phyloP scores from a whole-genome alignment of 768 basidiomycete genomes.

The Auricularia heimuer region DNA sequence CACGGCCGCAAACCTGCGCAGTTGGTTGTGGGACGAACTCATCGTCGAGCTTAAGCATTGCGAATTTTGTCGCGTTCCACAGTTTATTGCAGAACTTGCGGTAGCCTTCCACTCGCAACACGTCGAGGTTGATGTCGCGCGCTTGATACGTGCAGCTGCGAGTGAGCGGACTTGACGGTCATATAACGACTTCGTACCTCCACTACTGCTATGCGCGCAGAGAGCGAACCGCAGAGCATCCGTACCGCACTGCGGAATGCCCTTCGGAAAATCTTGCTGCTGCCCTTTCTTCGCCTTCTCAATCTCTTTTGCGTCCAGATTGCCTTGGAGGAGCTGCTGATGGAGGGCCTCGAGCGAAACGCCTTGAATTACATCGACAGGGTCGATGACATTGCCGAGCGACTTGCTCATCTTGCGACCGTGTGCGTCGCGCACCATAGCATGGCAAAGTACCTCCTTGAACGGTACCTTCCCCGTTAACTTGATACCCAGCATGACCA shows the following conservation, averaged over 20 bases:
- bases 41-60: slow-evolving; percentile 92
- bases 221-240: slow-evolving; percentile 93
- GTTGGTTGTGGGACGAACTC: slow-evolving; percentile 65
- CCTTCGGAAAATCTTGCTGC: slow-evolving; percentile 98
- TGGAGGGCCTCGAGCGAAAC: slow-evolving; percentile 70
- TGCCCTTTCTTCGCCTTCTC: slow-evolving; percentile 85
- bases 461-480: slow-evolving; percentile 91
- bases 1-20: slow-evolving; percentile 43
- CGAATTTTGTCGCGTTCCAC: slow-evolving; percentile 98
- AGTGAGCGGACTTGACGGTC: not conserved
- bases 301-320: slow-evolving; percentile 89
- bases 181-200: slow-evolving; percentile 39
- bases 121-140: slow-evolving; percentile 95
- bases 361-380: slow-evolving; percentile 89
- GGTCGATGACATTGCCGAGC: slow-evolving; percentile 95
- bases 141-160: slow-evolving; percentile 33
- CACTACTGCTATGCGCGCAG: slow-evolving; percentile 78
- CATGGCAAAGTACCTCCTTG: slow-evolving; percentile 91
- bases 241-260: slow-evolving; percentile 97
- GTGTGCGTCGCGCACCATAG: slow-evolving; percentile 94
- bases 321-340: slow-evolving; percentile 78
- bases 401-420: slow-evolving; percentile 99
- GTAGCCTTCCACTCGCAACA: slow-evolving; percentile 92
- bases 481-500: slow-evolving; percentile 86
- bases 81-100: slow-evolving; percentile 99